A percentile compares a stretch with the other conserved stretches of the same genome.
These are phyloP conservation scores for Azolla pinnata DNA, from an alignment of 75 land plant species.

Conservation along the genomic window DNA sequence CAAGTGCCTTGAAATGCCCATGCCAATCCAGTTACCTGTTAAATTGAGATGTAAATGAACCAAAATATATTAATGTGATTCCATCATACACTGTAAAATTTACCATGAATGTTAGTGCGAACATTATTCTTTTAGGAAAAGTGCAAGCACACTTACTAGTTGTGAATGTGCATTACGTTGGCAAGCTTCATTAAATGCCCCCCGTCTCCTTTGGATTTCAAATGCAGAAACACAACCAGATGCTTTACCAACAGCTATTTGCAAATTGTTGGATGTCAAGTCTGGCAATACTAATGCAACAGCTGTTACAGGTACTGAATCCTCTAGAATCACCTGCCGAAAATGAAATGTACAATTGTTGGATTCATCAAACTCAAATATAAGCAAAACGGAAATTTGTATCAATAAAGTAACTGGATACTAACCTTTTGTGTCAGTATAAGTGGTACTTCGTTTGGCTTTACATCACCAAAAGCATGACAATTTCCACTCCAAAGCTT, in stretches of 20 bases:
- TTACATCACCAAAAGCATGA: neutral
- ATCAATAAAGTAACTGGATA: no score
- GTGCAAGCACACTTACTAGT: neutral
- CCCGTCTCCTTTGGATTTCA: neutral
- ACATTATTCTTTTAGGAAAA: no score
- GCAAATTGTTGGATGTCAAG: neutral
- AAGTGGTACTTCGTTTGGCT: neutral
- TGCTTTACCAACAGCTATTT: neutral
- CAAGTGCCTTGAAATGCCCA: no score
- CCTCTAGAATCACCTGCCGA: neutral
- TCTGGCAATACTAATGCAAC: neutral
- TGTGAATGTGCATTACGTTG: neutral
- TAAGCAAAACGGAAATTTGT: no score
- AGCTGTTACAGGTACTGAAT: neutral
- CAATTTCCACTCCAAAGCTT: neutral
- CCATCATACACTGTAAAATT: no score
- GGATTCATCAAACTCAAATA: no score
- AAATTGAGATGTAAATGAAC: no score
- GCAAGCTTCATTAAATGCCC: neutral
- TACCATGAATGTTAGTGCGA: no score
- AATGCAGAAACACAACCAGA: neutral
- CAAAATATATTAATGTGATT: no score
- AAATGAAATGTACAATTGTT: no score
- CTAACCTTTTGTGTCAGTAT: neutral
- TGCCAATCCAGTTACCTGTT: no score